Conservation (phyloP, 331 rosid species). For the Malus hybrid region DNA sequence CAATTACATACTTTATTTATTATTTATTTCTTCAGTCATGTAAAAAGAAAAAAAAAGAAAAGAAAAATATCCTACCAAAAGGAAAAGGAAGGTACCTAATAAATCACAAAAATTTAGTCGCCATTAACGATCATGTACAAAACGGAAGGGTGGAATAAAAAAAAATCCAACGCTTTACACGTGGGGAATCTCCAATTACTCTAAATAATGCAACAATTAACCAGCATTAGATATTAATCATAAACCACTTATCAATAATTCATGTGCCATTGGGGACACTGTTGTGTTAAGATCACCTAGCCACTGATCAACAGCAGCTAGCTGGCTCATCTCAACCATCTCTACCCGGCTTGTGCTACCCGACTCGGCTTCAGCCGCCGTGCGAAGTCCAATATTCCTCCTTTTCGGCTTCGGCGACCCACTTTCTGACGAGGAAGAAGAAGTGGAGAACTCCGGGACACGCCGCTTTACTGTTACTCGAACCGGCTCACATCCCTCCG, state of each 20-base stretch:
- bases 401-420: neutral
- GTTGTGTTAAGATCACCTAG: neutral
- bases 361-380: neutral
- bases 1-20: too few relatives aligned
- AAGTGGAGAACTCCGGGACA: neutral
- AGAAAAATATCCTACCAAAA: neutral
- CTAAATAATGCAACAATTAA: neutral
- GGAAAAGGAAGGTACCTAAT: neutral
- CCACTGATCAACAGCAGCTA: neutral
- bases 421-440: neutral
- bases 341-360: neutral
- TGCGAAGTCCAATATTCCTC: neutral
- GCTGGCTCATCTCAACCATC: neutral
- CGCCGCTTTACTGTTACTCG: constrained; percentile 5
- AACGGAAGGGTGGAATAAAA: neutral
- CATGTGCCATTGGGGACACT: neutral
- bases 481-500: constrained; percentile 1
- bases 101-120: neutral
- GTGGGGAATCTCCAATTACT: neutral
- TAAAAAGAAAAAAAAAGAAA: too few relatives aligned
- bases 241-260: neutral
- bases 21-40: neutral
- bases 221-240: neutral
- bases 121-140: neutral
- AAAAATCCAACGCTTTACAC: neutral